Evolutionary conservation across 495 filamentous ascomycete genomes (phyloP), one percentile per base, ranked within the genome.

Genomic region (Lophiostoma macrostomum): DNA sequence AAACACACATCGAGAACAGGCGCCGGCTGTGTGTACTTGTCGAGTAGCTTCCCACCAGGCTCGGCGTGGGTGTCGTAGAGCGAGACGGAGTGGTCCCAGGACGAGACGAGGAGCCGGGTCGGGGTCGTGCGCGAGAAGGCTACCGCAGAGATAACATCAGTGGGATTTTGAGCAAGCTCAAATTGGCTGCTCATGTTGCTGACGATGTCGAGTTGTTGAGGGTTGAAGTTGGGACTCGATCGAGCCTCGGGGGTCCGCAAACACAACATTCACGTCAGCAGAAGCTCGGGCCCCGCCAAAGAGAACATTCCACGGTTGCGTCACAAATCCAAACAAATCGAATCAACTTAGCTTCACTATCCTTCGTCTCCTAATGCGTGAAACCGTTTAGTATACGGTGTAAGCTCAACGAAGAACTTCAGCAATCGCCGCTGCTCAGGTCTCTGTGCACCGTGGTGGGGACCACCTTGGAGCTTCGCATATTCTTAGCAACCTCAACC

Each of bases 1-100:
- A 90, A 98, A 72, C 91, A 96, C 28, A 90, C 86, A 67, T 94
- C 88, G 24, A 97, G 75, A 19, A 97, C 86, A 0, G 93, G 91
- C 7, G 89, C 90, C 47, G 82, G 83, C 67, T 93, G 85, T 69
- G 87, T 82, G 66, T 85, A 89, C 58, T 81, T 88, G 46, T 79
- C 74, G 19, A 90, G 64, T 18, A 94, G 77, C 12, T 56, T 65
- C 4, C 79, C 81, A 48, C 80, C 76, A 16, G 81, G 78, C 31
- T 83, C 81, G 54, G 78, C 76, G 46, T 79, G 69, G 14, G 77
- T 77, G 63, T 95, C 86, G 75, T 98, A 98, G 34, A 95, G 79
- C 69, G 95, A 95, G 20, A 94, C 82, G 68, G 87, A 78, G 69
- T 82, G 88, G 69, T 96, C 93, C 93, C 93, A 98, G 48, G 91